Evolutionary conservation across 2,329 filamentous ascomycete genomes (phyloP), one percentile per base, ranked within the genome.

Genomic region (Xylaria digitata): DNA sequence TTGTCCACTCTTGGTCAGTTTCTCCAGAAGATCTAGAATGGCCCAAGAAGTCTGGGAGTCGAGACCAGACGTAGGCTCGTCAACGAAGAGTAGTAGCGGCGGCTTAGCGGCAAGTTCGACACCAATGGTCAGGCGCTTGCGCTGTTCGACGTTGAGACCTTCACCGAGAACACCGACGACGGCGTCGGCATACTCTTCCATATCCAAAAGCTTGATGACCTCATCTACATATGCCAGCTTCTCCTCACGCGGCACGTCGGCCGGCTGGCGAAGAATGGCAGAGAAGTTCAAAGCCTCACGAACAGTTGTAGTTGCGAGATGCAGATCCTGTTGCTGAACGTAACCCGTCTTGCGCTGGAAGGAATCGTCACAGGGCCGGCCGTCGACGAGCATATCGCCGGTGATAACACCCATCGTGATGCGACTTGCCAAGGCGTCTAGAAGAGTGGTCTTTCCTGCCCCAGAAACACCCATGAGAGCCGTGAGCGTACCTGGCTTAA

Each of bases 71-170:
- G 94, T 97, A 15, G 95, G 95, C 80, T 98, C 95, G 74, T 98
- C 95, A 45, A 97, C 88, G 82, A 97, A 97, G 53, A 97, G 88
- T 68, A 97, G 85, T 59, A 97, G 85, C 46, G 93, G 90, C 6
- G 95, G 95, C 82, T 96, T 97, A 6, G 95, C 95, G 48, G 93
- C 94, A 26, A 98, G 86, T 78, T 98, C 95, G n/a, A 98, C 94
- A 80, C 93, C 95, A 70, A 98, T 97, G 0, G 94, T 97, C 6
- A 97, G 85, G 74, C 93, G 91, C 79, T 90, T 90, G 57, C 88
- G 83, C 78, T 90, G 88, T 74, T 90, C 88, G 15, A 89, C 87
- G 75, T 92, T 92, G 43, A 93, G 85, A 80, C 93, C 94, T 83
- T 96, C 92, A 69, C 94, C 94, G 6, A 93, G 92, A 32, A 96